These are phyloP conservation scores for Diaporthe eres DNA, from an alignment of 2,329 filamentous ascomycete species.

Conservation along the genomic window DNA sequence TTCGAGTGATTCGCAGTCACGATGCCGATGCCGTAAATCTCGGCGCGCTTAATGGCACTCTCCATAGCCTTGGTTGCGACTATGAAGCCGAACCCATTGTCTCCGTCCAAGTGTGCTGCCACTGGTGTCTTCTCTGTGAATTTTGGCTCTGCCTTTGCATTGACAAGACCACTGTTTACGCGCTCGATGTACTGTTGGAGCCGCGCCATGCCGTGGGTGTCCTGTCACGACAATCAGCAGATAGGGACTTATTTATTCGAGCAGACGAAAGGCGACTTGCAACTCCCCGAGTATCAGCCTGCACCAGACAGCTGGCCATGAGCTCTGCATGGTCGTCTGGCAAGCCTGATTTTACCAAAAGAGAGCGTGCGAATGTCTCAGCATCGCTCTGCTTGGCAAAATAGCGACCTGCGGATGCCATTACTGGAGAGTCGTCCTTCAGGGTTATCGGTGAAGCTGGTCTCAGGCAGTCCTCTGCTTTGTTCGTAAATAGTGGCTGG, in stretches of 20 bases:
- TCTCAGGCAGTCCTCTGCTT: neutral
- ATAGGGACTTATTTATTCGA: neutral
- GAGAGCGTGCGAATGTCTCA: neutral
- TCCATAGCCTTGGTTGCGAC: slow-evolving; percentile 46
- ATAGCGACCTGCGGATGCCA: slow-evolving; percentile 2
- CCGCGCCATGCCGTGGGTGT: slow-evolving; percentile 48
- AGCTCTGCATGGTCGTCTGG: slow-evolving; percentile 40
- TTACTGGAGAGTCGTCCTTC: neutral
- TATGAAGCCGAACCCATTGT: slow-evolving; percentile 50
- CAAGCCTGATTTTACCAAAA: slow-evolving; percentile 44
- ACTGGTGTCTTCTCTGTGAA: slow-evolving; percentile 47
- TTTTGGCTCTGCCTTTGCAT: slow-evolving; percentile 42
- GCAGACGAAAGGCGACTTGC: slow-evolving; percentile 17
- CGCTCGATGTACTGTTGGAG: slow-evolving; percentile 46
- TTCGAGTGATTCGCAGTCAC: slow-evolving; percentile 46
- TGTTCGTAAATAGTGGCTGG: neutral
- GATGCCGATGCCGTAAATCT: slow-evolving; percentile 46
- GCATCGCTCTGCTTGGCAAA: neutral
- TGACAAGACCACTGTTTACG: slow-evolving; percentile 44
- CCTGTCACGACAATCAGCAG: neutral
- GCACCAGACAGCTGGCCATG: slow-evolving; percentile 44
- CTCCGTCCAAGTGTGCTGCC: slow-evolving; percentile 47
- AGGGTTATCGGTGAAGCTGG: no score
- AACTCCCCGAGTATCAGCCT: slow-evolving; percentile 48
- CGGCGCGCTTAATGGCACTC: slow-evolving; percentile 44